Conservation (phyloP, 331 rosid species). For the Phaseolus coccineus region DNA sequence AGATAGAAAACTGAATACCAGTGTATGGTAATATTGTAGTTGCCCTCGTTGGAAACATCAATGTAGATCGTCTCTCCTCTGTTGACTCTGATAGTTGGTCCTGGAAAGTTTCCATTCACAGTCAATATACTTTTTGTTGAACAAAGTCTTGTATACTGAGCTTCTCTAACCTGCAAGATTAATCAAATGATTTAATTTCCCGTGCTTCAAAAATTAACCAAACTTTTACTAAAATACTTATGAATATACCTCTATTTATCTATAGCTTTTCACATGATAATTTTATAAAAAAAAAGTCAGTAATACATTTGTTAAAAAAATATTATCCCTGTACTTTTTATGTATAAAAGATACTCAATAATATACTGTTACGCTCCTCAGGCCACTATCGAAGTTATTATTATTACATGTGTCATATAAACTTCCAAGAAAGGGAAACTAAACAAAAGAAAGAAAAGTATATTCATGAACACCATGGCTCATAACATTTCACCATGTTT, state of each 20-base stretch:
- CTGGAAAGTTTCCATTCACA: constrained; percentile 62
- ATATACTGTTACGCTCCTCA: too few species aligned
- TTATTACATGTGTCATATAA: neutral
- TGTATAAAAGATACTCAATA: too few species aligned
- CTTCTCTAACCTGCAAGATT: constrained; percentile 51
- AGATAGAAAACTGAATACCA: constrained; percentile 40
- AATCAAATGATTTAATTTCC: neutral
- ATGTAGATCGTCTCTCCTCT: constrained; percentile 56
- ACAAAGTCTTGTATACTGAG: constrained; percentile 55
- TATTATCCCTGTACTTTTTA: neutral
- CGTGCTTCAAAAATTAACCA: neutral
- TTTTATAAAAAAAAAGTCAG: neutral
- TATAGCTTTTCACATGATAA: neutral
- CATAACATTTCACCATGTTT: neutral
- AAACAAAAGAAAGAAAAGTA: neutral
- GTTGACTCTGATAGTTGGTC: constrained; percentile 53
- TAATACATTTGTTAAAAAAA: neutral
- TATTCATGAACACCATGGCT: neutral
- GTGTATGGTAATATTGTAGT: constrained; percentile 53
- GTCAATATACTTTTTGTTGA: constrained; percentile 57
- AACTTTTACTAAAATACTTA: neutral
- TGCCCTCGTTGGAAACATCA: constrained; percentile 55
- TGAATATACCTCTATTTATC: neutral
- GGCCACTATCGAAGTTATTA: neutral
- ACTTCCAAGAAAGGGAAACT: neutral